A percentile compares a stretch with the other conserved stretches of the same genome.
Conservation (phyloP, 345 rosid species). For the Corymbia maculata region DNA sequence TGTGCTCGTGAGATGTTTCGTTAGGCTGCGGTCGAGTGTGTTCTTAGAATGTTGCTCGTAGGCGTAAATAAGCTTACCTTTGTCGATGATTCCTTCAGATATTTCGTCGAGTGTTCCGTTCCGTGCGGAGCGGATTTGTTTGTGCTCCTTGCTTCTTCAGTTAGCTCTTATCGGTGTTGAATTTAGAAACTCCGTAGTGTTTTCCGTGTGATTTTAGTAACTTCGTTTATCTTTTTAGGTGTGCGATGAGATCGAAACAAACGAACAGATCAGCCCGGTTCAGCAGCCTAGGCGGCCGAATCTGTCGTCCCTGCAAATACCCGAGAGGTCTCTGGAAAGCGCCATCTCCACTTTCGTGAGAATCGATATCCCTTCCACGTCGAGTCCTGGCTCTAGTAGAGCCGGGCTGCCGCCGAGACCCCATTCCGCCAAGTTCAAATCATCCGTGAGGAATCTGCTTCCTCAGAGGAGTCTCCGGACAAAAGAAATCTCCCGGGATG, state of each 20-base stretch:
- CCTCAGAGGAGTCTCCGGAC: conserved; percentile 33
- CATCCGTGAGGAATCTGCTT: conserved; percentile 25
- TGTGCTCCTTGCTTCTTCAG: neutral
- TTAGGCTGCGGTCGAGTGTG: neutral
- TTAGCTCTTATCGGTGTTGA: neutral
- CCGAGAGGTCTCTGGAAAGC: conserved; percentile 26
- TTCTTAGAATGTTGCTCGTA: neutral
- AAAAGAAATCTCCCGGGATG: conserved; percentile 14
- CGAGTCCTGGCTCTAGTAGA: conserved; percentile 26
- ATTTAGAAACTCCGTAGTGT: neutral
- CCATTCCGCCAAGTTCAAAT: conserved; percentile 32
- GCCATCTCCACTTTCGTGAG: conserved; percentile 11
- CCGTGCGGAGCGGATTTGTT: neutral
- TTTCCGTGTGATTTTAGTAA: neutral
- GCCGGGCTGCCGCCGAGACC: conserved; percentile 38
- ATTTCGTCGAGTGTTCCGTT: neutral
- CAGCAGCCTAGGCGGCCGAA: conserved; percentile 25
- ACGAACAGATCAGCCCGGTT: neutral
- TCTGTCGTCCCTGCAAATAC: conserved; percentile 38
- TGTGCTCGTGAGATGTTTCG: neutral
- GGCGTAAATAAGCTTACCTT: neutral
- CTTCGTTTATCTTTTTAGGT: neutral
- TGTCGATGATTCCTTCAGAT: neutral
- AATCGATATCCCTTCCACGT: conserved; percentile 12
- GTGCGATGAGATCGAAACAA: neutral